Base-by-base conservation (phyloP, 495 filamentous ascomycete genomes). In the Penicillium robsamsonii region DNA sequence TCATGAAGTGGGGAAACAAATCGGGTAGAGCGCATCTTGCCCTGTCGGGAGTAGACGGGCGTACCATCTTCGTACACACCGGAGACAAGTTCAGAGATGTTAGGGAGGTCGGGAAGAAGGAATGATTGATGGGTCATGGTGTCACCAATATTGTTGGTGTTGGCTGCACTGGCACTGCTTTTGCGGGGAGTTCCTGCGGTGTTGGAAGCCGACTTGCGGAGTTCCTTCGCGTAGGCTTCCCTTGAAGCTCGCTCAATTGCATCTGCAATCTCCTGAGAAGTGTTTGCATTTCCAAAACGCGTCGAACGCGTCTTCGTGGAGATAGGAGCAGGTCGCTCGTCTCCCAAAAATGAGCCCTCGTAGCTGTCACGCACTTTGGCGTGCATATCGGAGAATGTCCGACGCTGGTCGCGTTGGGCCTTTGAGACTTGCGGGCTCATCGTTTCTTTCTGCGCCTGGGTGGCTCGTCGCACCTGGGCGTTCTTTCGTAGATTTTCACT, bases 1-100 rank as follows among this genome's bases (percentile, higher is more conserved):
- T 76, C 75, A 53, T 67, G 68, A 27, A 58, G 75, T 12, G 70
- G 75, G n/a, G 79, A 78, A 5, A 79, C 69, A 59, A 86, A 84
- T n/a, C 83, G 80, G 17, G 83, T 84, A 3, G 73, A 68, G 50
- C 81, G 81, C 41, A 79, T 55, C 45, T 73, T 78, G 20, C 70
- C 66, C 42, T 74, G 76, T 17, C 77, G 76, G 11, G 80, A 75
- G 68, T 84, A 86, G 10, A 87, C 79, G 9, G 85, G 84, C 2
- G 83, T 86, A 6, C 84, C 84, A 59, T 87, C 83, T 60, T 86
- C 74, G 60, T 84, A 87, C 6, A 83, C 76, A 57, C 86, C 87
- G 27, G 86, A 87, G 5, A 90, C 81, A 17, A 90, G 77, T 56
- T 90, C 87, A 12, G 86, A 87, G 48, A 89, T 76, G 58, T 89